phyloP scores from a whole-genome alignment of 2,329 filamentous ascomycete species.

The Scedosporium apiospermum region DNA sequence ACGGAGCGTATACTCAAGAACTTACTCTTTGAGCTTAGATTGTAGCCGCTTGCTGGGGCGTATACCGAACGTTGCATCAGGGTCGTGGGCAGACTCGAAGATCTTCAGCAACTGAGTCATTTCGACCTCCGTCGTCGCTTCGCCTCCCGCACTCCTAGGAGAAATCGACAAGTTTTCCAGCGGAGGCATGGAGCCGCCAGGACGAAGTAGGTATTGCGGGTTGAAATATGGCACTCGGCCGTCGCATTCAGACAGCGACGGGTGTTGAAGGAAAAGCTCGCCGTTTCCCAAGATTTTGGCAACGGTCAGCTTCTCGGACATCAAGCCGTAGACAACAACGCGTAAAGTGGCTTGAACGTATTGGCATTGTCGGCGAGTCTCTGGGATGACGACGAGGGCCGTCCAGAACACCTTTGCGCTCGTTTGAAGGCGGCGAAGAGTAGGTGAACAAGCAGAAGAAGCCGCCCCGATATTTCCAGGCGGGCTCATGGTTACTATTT shows the following conservation, averaged over 20 bases:
- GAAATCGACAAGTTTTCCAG: not conserved
- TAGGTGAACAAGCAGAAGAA: not conserved
- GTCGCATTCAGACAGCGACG: not conserved
- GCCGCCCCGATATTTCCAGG: not conserved
- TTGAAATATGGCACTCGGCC: not conserved
- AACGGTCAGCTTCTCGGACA: not conserved
- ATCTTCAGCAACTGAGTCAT: not conserved
- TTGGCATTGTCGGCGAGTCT: not conserved
- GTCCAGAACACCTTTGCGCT: not conserved
- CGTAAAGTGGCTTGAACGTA: not conserved
- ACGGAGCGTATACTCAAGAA: not conserved
- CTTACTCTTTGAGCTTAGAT: not conserved
- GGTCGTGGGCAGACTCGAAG: not conserved
- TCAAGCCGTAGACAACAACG: not conserved
- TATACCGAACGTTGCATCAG: not conserved
- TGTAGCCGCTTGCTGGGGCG: not conserved
- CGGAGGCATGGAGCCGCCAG: not conserved
- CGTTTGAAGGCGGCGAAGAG: not conserved
- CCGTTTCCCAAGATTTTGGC: not conserved
- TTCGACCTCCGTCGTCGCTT: not conserved
- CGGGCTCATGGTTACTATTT: not conserved
- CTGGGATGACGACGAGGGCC: not conserved
- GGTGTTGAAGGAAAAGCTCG: not conserved
- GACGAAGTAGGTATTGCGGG: slow-evolving; percentile 1
- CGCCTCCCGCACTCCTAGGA: not conserved